Base-by-base conservation (phyloP, 495 filamentous ascomycete species). In the Astrothelium macrocarpum region DNA sequence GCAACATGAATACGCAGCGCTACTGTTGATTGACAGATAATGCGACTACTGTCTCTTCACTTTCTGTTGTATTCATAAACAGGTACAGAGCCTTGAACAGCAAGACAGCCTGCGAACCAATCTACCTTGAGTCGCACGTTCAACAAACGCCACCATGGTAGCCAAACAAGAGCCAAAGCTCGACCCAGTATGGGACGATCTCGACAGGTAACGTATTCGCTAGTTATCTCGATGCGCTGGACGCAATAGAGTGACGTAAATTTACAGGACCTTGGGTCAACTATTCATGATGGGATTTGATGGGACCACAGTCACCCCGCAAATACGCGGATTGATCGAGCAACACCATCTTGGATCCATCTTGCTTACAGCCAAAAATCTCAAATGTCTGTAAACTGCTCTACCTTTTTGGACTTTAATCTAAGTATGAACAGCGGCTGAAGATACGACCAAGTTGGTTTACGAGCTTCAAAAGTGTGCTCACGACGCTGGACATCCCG, bases 241-340 rank as follows among this genome's bases (percentile, higher is more conserved):
- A 32, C 65, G 60, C 59, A 62, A 46, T 67, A 43, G 42, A 59
- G 59, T 59, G 34, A 45, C 25, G 28, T 28, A 66, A 26, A 56
- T 32, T 75, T 68, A 73, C 73, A 82, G 79, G 78, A 79, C 82
- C 61, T 89, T 92, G 81, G 91, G 91, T 62, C 90, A 95, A 80
- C 84, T 95, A 75, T 86, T 95, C 76, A 93, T 95, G 82, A 93
- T 95, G 90, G 91, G 90, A 73, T 96, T 91, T 79, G 90, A 96
- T 80, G 90, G 90, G 63, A 92, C 90, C 53, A 82, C 88, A 68
- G 87, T 95, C 63, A 94, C 87, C 29, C 87, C 87, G 58, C 88
- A 91, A 75, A 94, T 96, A 68, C 85, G 85, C 68, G 84, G 83
- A 42, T 82, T 96, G 65, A 95, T 96, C 68, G 85, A 90, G 71